These are phyloP conservation scores for Moelleriella libera DNA, from an alignment of 2,329 filamentous ascomycete genomes.

Conservation along the genomic window DNA sequence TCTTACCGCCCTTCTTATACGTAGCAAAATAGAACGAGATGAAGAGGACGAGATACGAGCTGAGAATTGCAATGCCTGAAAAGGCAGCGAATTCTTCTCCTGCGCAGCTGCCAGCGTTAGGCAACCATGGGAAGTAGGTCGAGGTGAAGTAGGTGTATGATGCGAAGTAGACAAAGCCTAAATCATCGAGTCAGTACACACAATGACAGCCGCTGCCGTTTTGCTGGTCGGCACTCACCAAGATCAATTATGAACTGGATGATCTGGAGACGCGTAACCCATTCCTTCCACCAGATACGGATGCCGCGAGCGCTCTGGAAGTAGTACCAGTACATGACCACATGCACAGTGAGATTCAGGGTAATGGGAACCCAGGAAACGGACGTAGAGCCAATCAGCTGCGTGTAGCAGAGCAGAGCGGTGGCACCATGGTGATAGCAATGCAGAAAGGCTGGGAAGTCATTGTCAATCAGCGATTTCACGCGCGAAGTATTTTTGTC, in stretches of 20 bases:
- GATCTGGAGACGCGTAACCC: constrained; percentile 96
- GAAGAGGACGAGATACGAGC: constrained; percentile 93
- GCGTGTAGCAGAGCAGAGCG: constrained; percentile 93
- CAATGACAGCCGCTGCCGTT: background rate
- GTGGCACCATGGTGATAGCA: constrained; percentile 98
- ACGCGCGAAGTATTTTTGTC: background rate
- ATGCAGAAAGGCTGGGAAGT: constrained; percentile 70
- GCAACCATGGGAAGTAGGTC: constrained; percentile 75
- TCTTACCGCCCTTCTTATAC: constrained; percentile 78
- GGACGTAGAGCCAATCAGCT: constrained; percentile 81
- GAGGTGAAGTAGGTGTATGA: constrained; percentile 98
- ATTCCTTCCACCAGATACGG: constrained; percentile 99
- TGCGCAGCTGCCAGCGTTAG: constrained; percentile 74
- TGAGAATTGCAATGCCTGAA: constrained; percentile 80
- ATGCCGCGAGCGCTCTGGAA: constrained; percentile 96
- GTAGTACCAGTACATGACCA: constrained; percentile 99
- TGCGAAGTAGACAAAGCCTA: constrained; percentile 95
- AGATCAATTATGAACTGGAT: constrained; percentile 95
- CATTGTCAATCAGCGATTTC: background rate
- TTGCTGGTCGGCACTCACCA: constrained; percentile 40
- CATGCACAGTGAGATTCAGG: constrained; percentile 86
- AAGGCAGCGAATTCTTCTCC: constrained; percentile 96
- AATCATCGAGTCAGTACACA: constrained; percentile 8
- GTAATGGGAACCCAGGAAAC: constrained; percentile 93
- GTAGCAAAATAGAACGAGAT: constrained; percentile 98